A percentile compares a stretch with the other conserved stretches of the same genome.
Evolutionary conservation across 2,329 filamentous ascomycete species (phyloP).

Genomic region (Trichoderma atrobrunneum): DNA sequence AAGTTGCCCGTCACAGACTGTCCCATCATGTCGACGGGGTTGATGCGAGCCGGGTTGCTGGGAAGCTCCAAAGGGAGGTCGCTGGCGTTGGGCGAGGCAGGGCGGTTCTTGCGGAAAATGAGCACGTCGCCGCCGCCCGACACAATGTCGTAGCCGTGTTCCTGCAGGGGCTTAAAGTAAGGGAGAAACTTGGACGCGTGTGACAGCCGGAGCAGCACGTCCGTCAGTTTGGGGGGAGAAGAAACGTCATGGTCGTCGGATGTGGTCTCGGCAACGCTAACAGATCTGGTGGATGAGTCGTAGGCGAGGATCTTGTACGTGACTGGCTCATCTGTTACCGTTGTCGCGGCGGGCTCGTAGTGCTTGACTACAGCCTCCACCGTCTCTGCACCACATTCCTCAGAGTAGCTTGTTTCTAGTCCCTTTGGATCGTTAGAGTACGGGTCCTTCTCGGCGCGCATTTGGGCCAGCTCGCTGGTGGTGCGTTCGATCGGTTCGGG

Average conservation of each 20-base stretch:
- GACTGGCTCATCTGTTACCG: constrained; percentile 14
- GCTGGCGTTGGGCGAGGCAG: constrained; percentile 21
- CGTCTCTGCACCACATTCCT: constrained; percentile 40
- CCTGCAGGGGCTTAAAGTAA: constrained; percentile 57
- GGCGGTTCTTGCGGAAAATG: constrained; percentile 60
- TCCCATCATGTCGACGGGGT: constrained; percentile 59
- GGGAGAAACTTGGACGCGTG: constrained; percentile 65
- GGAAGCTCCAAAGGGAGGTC: background rate
- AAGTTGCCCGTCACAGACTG: constrained; percentile 53
- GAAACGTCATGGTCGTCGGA: constrained; percentile 50
- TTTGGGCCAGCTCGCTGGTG: background rate
- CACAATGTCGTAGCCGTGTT: constrained; percentile 64
- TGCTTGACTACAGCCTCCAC: constrained; percentile 38
- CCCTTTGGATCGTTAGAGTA: constrained; percentile 48
- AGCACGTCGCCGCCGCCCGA: constrained; percentile 62
- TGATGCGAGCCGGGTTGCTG: constrained; percentile 35
- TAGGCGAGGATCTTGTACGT: constrained; percentile 66
- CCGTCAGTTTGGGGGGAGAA: constrained; percentile 54
- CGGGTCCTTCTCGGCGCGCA: constrained; percentile 32
- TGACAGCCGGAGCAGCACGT: constrained; percentile 58
- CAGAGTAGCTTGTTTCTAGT: constrained; percentile 46
- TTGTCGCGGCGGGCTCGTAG: constrained; percentile 19
- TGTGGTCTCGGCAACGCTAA: constrained; percentile 59
- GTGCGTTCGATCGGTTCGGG: constrained; percentile 30
- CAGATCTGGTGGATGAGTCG: constrained; percentile 55